These are phyloP conservation scores for Diaporthe citrichinensis DNA, from an alignment of 2,329 filamentous ascomycete species.

Conservation along the genomic window DNA sequence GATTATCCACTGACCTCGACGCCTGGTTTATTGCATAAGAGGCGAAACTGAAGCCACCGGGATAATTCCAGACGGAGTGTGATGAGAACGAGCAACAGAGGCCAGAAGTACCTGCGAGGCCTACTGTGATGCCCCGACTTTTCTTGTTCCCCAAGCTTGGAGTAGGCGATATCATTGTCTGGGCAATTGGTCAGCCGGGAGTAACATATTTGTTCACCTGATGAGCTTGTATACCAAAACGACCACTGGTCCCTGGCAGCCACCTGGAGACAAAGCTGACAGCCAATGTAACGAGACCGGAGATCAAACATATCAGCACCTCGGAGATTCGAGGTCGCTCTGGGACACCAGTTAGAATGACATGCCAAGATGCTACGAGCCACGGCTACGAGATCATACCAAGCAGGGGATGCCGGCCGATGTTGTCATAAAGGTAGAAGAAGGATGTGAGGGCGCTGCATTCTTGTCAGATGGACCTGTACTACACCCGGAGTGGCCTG, in stretches of 20 bases:
- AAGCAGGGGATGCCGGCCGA: conserved; percentile 64
- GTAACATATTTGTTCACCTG: neutral
- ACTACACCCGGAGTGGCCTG: no score
- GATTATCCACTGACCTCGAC: conserved; percentile 57
- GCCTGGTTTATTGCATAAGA: conserved; percentile 66
- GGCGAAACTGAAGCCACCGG: conserved; percentile 59
- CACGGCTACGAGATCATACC: conserved; percentile 51
- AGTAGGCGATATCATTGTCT: conserved; percentile 45
- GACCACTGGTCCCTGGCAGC: conserved; percentile 62
- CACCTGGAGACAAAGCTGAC: conserved; percentile 60
- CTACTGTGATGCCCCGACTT: conserved; percentile 58
- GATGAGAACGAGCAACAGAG: conserved; percentile 59
- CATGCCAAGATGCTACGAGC: neutral
- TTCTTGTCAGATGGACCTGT: neutral
- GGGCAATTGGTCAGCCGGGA: neutral
- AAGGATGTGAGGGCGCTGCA: conserved; percentile 35
- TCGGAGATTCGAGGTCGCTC: conserved; percentile 65
- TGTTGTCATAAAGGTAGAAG: conserved; percentile 39
- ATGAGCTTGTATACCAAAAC: conserved; percentile 55
- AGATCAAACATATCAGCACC: conserved; percentile 61
- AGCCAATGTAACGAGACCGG: conserved; percentile 57
- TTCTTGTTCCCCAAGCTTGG: conserved; percentile 52
- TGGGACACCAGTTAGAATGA: conserved; percentile 44
- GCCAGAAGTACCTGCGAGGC: conserved; percentile 62
- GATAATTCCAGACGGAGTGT: conserved; percentile 64